A percentile compares a stretch with the other conserved stretches of the same genome.
Evolutionary conservation across 768 basidiomycete genomes (phyloP).

Genomic region (Leccinum rimulosum): DNA sequence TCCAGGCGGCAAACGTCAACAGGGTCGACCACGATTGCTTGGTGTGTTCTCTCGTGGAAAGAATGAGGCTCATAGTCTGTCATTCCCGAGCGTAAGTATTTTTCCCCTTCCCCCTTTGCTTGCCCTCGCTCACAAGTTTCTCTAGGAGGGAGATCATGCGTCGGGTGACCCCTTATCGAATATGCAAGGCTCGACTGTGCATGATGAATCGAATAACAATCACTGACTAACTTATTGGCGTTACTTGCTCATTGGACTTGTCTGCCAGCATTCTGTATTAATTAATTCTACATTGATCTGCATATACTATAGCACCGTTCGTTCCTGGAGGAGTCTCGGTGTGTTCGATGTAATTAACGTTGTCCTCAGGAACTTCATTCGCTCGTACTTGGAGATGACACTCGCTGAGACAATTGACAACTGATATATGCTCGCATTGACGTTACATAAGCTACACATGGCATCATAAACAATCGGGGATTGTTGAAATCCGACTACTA

Average conservation of each 20-base stretch:
- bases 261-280: background rate
- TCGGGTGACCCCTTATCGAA: conserved; percentile 3
- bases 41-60: conserved; percentile 28
- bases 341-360: background rate
- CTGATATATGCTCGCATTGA: conserved; percentile 7
- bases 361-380: background rate
- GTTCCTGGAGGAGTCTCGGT: background rate
- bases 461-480: conserved; percentile 39
- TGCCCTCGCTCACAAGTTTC: background rate
- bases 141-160: conserved; percentile 3
- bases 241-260: background rate
- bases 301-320: background rate
- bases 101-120: background rate
- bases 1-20: conserved; percentile 15
- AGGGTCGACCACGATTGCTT: conserved; percentile 32
- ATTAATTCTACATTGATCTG: background rate
- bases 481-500: conserved; percentile 80
- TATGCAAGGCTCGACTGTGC: conserved; percentile 1
- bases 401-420: background rate
- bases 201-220: conserved; percentile 3
- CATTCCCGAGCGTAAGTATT: conserved; percentile 14
- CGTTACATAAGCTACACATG: conserved; percentile 12
- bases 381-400: background rate
- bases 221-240: conserved; percentile 7
- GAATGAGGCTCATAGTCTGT: conserved; percentile 4